Evolutionary conservation across 495 filamentous ascomycete genomes (phyloP).

Genomic region (Amniculicola lignicola): DNA sequence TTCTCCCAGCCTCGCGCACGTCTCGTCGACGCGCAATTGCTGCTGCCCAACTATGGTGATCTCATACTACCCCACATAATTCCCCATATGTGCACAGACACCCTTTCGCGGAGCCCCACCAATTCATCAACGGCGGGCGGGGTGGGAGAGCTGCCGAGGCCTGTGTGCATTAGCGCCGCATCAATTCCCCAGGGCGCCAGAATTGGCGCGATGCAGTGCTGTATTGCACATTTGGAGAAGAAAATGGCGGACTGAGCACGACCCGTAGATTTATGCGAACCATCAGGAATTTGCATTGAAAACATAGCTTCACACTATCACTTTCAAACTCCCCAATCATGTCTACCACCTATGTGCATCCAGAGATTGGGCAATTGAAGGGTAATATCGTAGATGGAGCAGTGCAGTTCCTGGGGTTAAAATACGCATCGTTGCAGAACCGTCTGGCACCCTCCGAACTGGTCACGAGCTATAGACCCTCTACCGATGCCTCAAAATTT

Average conservation of each 20-base stretch:
- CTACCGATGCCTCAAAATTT: conserved; percentile 31
- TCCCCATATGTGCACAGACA: conserved; percentile 24
- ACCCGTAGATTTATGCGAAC: too few relatives aligned
- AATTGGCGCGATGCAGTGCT: too few relatives aligned
- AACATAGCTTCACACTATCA: too few relatives aligned
- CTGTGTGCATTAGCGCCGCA: conserved; percentile 10
- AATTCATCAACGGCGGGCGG: conserved; percentile 25
- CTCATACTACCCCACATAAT: conserved; percentile 20
- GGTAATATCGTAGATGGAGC: conserved; percentile 15
- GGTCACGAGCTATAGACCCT: conserved; percentile 13
- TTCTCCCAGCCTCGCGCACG: too few relatives aligned
- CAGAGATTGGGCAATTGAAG: conserved; percentile 18
- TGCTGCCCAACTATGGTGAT: neutral
- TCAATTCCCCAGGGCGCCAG: neutral
- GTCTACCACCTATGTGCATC: conserved; percentile 14
- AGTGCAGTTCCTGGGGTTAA: conserved; percentile 34
- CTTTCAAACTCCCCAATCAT: too few relatives aligned
- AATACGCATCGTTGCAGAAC: conserved; percentile 36
- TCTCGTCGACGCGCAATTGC: too few relatives aligned
- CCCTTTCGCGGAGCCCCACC: conserved; percentile 14
- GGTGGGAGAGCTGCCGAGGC: conserved; percentile 16
- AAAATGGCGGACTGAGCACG: too few relatives aligned
- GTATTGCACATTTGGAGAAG: too few relatives aligned
- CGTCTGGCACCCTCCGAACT: conserved; percentile 32
- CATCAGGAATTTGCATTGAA: too few relatives aligned